phyloP scores from a whole-genome alignment of 345 rosid species.

The Populus davidiana region DNA sequence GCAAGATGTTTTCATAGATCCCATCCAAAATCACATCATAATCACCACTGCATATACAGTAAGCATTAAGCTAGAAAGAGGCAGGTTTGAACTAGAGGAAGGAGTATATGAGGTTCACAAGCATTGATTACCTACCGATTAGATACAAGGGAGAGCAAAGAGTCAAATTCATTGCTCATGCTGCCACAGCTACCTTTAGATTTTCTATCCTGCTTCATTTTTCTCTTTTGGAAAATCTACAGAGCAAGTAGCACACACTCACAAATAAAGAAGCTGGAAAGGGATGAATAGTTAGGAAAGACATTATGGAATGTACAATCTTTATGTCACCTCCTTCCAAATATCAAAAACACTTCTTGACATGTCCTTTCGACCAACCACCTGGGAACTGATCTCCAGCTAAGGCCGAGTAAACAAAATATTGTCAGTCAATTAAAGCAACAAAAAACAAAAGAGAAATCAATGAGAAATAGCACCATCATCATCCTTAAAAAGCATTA shows the following conservation, averaged over 20 bases:
- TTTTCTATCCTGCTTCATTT: constrained; percentile 47
- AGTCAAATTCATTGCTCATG: constrained; percentile 49
- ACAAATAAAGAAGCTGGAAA: constrained; percentile 20
- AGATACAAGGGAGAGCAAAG: constrained; percentile 62
- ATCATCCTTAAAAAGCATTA: background rate
- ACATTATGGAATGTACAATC: constrained; percentile 3
- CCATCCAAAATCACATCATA: constrained; percentile 84
- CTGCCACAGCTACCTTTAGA: constrained; percentile 29
- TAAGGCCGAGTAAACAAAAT: constrained; percentile 32
- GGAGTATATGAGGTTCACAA: background rate
- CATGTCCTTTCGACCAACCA: constrained; percentile 86
- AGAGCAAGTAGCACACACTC: constrained; percentile 20
- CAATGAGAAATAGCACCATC: background rate
- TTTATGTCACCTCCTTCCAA: constrained; percentile 81
- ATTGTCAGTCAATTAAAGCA: constrained; percentile 14
- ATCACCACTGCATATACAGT: constrained; percentile 72
- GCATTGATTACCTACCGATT: constrained; percentile 49
- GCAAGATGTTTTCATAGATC: constrained; percentile 79
- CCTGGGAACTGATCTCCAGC: constrained; percentile 83
- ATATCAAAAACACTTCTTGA: constrained; percentile 79
- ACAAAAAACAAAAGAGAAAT: background rate
- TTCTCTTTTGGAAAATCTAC: constrained; percentile 85
- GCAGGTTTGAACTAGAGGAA: constrained; percentile 2
- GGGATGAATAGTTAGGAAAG: constrained; percentile 5
- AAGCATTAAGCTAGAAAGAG: constrained; percentile 23